A percentile compares a stretch with the other conserved stretches of the same genome.
phyloP scores from a whole-genome alignment of 164 flowering plant species.

The Vitis labrusca region DNA sequence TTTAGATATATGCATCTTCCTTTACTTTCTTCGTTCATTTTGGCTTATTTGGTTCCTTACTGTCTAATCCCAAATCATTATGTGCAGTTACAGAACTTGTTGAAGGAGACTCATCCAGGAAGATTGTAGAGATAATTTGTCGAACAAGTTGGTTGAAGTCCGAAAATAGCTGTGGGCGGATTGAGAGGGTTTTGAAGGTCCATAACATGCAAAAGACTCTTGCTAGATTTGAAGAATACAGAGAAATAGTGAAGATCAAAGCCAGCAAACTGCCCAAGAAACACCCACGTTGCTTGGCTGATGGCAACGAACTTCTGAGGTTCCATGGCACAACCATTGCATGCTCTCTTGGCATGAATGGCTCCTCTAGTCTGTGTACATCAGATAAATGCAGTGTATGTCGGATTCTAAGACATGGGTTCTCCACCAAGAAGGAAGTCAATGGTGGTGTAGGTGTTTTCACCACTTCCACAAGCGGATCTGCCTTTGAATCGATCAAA shows the following conservation, averaged over 20 bases:
- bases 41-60: neutral
- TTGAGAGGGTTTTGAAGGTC: constrained; percentile 37
- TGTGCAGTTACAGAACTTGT: constrained; percentile 36
- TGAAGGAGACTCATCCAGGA: constrained; percentile 41
- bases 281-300: constrained; percentile 44
- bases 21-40: neutral
- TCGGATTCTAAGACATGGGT: constrained; percentile 39
- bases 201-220: constrained; percentile 35
- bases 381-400: constrained; percentile 34
- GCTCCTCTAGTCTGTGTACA: constrained; percentile 31
- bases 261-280: constrained; percentile 38
- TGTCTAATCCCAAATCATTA: too few species aligned
- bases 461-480: constrained; percentile 45
- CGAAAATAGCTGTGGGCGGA: constrained; percentile 5
- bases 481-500: constrained; percentile 33
- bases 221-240: constrained; percentile 37
- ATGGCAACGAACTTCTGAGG: constrained; percentile 52
- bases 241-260: constrained; percentile 38
- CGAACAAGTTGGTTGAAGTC: constrained; percentile 18
- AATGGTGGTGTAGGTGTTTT: constrained; percentile 22
- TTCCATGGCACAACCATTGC: constrained; percentile 40
- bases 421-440: constrained; percentile 23
- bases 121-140: constrained; percentile 37
- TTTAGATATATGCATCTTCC: neutral
- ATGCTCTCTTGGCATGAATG: constrained; percentile 33